Evolutionary conservation across 768 basidiomycete species (phyloP).

Genomic region (Leccinum subgranulosum): DNA sequence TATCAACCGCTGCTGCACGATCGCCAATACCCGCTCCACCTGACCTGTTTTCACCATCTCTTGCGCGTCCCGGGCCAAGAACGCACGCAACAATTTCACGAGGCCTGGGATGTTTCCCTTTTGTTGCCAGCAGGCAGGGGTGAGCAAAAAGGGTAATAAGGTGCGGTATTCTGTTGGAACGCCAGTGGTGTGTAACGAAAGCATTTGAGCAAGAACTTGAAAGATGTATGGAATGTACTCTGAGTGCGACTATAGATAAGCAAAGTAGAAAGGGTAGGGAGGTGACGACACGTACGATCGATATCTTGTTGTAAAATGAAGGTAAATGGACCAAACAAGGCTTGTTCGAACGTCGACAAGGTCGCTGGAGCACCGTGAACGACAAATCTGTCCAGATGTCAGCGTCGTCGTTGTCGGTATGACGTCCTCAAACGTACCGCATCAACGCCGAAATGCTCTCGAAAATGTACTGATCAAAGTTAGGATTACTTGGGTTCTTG

Average conservation of each 20-base stretch:
- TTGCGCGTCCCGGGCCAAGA: constrained; percentile 65
- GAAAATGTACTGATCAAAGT: constrained; percentile 97
- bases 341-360: constrained; percentile 71
- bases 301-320: constrained; percentile 90
- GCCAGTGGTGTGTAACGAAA: constrained; percentile 66
- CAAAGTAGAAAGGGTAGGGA: background rate
- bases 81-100: constrained; percentile 82
- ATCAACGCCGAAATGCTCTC: constrained; percentile 94
- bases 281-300: constrained; percentile 56
- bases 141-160: constrained; percentile 79
- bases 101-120: constrained; percentile 94
- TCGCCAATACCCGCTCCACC: constrained; percentile 74
- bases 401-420: background rate
- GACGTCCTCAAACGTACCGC: constrained; percentile 47
- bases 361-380: constrained; percentile 67
- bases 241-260: background rate
- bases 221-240: constrained; percentile 98
- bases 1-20: constrained; percentile 86
- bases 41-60: constrained; percentile 72
- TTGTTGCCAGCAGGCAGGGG: constrained; percentile 86
- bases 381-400: constrained; percentile 59
- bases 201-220: constrained; percentile 94
- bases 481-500: constrained; percentile 96
- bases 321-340: constrained; percentile 84
- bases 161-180: constrained; percentile 77